Conservation (phyloP, 768 basidiomycete genomes). For the Boletus tylopilopsis region DNA sequence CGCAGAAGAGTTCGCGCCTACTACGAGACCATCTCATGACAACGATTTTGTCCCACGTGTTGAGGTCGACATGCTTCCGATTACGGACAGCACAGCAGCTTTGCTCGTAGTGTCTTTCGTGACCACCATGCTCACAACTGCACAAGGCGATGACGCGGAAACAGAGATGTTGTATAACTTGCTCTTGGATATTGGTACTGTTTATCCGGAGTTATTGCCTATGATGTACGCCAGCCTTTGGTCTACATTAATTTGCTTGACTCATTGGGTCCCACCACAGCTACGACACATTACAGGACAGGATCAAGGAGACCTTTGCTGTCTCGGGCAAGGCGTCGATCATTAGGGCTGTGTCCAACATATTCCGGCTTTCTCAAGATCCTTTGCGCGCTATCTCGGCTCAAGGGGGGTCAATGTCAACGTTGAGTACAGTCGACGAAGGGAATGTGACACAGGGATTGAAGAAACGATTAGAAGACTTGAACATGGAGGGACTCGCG, state of each 20-base stretch:
- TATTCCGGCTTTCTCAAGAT: conserved; percentile 70
- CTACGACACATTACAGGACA: conserved; percentile 73
- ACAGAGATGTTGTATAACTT: conserved; percentile 76
- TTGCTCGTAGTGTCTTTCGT: conserved; percentile 73
- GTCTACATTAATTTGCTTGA: neutral
- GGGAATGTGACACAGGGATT: conserved; percentile 37
- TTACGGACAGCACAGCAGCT: conserved; percentile 59
- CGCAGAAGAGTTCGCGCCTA: conserved; percentile 44
- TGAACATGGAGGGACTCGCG: conserved; percentile 73
- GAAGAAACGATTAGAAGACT: conserved; percentile 58
- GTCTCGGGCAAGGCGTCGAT: conserved; percentile 69
- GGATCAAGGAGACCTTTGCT: conserved; percentile 67
- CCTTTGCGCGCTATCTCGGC: conserved; percentile 37
- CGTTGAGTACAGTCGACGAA: conserved; percentile 63
- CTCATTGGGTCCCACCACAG: conserved; percentile 37
- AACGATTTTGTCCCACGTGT: conserved; percentile 49
- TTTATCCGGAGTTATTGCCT: conserved; percentile 68
- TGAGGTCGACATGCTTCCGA: conserved; percentile 55
- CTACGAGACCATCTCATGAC: conserved; percentile 37
- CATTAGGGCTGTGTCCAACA: conserved; percentile 66
- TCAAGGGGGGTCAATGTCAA: conserved; percentile 55
- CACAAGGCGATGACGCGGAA: conserved; percentile 79
- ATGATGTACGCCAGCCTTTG: conserved; percentile 61
- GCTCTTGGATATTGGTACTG: conserved; percentile 63
- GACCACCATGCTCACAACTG: conserved; percentile 67